A percentile compares a stretch with the other conserved stretches of the same genome.
Conservation (phyloP, 345 rosid species). For the Cardamine occulta region DNA sequence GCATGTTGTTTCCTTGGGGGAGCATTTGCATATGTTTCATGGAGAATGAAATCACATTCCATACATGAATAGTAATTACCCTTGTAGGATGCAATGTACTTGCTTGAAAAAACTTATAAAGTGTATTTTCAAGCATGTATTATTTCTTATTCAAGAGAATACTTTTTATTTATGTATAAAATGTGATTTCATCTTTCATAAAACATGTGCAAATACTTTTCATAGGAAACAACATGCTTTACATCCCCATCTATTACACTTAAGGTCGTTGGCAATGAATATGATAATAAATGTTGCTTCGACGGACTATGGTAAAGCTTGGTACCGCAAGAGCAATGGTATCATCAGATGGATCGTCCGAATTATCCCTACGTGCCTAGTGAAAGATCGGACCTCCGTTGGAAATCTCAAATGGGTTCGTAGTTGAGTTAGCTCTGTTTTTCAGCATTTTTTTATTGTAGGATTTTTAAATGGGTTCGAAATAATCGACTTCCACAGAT, state of each 20-base stretch:
- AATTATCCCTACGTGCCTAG: background rate
- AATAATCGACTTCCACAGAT: no score
- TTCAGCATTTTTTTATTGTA: background rate
- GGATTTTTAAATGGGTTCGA: no score
- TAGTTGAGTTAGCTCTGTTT: background rate
- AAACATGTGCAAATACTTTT: constrained; percentile 5
- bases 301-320: background rate
- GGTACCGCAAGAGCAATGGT: background rate
- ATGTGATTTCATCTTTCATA: constrained; percentile 21
- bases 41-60: constrained; percentile 34
- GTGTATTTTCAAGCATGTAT: background rate
- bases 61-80: constrained; percentile 8
- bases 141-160: background rate
- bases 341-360: background rate
- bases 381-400: background rate
- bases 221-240: background rate
- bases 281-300: constrained; percentile 5
- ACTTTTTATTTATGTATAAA: background rate
- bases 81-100: background rate
- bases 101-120: background rate
- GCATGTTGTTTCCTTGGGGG: constrained; percentile 5
- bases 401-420: background rate
- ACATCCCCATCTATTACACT: constrained; percentile 20
- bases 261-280: background rate
- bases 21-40: constrained; percentile 26